A percentile compares a stretch with the other conserved stretches of the same genome.
phyloP scores from a whole-genome alignment of 1,284 basidiomycete genomes.

The Tilletia indica region DNA sequence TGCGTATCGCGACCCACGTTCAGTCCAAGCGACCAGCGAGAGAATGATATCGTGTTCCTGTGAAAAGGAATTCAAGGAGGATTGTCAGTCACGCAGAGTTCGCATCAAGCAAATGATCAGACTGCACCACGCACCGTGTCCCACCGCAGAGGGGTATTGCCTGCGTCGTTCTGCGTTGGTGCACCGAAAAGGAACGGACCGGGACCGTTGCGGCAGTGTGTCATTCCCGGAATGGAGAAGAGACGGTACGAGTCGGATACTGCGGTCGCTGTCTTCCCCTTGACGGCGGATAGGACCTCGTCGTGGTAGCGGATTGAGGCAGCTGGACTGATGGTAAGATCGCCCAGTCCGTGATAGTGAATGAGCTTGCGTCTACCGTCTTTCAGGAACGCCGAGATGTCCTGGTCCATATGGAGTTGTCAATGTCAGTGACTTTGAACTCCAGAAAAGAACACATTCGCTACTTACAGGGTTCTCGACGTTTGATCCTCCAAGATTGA shows the following conservation, averaged over 20 bases:
- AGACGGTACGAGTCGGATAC: slow-evolving; percentile 30
- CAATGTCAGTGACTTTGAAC: no score
- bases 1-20: slow-evolving; percentile 8
- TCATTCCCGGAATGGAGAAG: slow-evolving; percentile 37
- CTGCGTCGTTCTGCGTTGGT: slow-evolving; percentile 26
- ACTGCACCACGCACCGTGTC: slow-evolving; percentile 24
- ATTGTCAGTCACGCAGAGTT: no score
- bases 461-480: slow-evolving; percentile 21
- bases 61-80: background rate
- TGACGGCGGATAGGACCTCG: slow-evolving; percentile 15
- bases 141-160: slow-evolving; percentile 25
- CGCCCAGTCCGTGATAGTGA: slow-evolving; percentile 36
- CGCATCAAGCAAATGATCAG: slow-evolving; percentile 12
- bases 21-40: slow-evolving; percentile 28
- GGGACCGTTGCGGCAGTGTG: slow-evolving; percentile 29
- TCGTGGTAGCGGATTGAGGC: slow-evolving; percentile 26
- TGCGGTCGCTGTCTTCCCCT: background rate
- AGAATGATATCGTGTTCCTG: slow-evolving; percentile 26
- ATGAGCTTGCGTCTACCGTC: slow-evolving; percentile 34
- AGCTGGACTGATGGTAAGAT: slow-evolving; percentile 27
- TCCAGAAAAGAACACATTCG: no score
- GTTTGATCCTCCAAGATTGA: slow-evolving; percentile 22
- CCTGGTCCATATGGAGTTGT: slow-evolving; percentile 3
- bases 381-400: slow-evolving; percentile 30
- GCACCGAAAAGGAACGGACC: slow-evolving; percentile 28